Evolutionary conservation across 192 early-diverging fungal genomes (phyloP), one percentile per base, ranked within the genome.

Genomic region (Thamnidium elegans): DNA sequence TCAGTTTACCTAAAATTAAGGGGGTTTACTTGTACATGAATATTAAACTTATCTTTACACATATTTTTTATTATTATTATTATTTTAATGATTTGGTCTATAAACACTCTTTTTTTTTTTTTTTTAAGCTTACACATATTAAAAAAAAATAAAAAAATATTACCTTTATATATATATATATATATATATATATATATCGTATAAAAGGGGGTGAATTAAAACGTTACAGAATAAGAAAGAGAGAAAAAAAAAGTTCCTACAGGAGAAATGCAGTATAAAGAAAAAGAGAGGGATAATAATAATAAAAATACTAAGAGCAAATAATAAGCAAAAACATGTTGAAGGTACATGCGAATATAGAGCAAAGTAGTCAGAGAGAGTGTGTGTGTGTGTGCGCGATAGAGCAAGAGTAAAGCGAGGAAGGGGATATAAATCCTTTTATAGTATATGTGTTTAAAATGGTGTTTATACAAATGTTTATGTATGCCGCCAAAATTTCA

Each of bases 401-500:
- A 48, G 46, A 17, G 15, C 5, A 48, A 17, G 17, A 2, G 17
- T 5, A 48, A 48, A 48, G 13, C 14, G 8, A 48, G 15, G 13
- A 48, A 44, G 43, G 36, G 20, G 58, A 26, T 45, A 59, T 43
- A 59, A 59, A 45, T 13, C 36, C 58, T 45, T 59, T 21, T 45
- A 59, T 45, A 21, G 36, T 45, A 45, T 45, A 43, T 59, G 46
- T 48, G 13, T 14, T 59, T 21, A 59, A 39, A 19, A 56, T 56
- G 55, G 55, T 56, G 55, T 56, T 30, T 56, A 34, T 56, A 56
- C 17, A 39, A 56, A 56, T 56, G 32, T 5, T 26, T 45, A 42
- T 48, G 9, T 59, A 59, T 59, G 58, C 58, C 58, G 58, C 58
- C 58, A 59, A 59, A 59, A 59, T 42, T 23, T 59, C 42, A 59